A percentile compares a stretch with the other conserved stretches of the same genome.
These are phyloP conservation scores for Candida maltosa DNA, from an alignment of 805 yeast genomes.

Conservation along the genomic window DNA sequence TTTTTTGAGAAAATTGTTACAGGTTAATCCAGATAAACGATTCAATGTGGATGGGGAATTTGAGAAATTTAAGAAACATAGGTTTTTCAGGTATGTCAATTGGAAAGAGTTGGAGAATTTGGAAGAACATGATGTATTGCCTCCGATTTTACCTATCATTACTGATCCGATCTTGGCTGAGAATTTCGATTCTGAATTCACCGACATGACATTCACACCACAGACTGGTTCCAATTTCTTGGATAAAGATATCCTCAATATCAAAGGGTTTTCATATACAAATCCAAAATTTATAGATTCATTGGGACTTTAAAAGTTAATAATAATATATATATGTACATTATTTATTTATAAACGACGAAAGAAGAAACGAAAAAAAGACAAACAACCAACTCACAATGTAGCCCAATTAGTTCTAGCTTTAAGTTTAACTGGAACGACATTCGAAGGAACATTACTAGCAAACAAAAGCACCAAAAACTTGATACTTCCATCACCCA, in stretches of 20 bases:
- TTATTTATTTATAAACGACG: not conserved
- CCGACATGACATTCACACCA: slow-evolving; percentile 37
- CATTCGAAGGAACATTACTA: no score
- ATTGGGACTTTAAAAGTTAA: slow-evolving; percentile 4
- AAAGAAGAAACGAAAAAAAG: slow-evolving; percentile 1
- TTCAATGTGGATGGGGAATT: slow-evolving; percentile 34
- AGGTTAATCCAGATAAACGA: slow-evolving; percentile 34
- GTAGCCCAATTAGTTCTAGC: not conserved
- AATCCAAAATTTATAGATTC: slow-evolving; percentile 31
- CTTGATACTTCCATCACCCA: no score
- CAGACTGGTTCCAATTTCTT: slow-evolving; percentile 14
- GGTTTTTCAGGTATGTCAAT: slow-evolving; percentile 36
- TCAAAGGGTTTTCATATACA: slow-evolving; percentile 40
- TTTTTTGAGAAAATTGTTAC: slow-evolving; percentile 33
- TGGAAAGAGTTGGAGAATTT: slow-evolving; percentile 33
- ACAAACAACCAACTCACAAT: not conserved
- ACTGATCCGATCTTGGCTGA: slow-evolving; percentile 45
- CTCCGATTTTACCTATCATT: slow-evolving; percentile 42
- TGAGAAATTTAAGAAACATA: slow-evolving; percentile 28
- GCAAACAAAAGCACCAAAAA: no score
- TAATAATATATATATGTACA: not conserved
- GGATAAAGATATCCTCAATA: slow-evolving; percentile 33
- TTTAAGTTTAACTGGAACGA: no score
- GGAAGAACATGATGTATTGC: slow-evolving; percentile 17
- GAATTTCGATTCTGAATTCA: slow-evolving; percentile 41